Evolutionary conservation across 2,329 filamentous ascomycete species (phyloP), one percentile per base, ranked within the genome.

Genomic region (Cercospora sesami): DNA sequence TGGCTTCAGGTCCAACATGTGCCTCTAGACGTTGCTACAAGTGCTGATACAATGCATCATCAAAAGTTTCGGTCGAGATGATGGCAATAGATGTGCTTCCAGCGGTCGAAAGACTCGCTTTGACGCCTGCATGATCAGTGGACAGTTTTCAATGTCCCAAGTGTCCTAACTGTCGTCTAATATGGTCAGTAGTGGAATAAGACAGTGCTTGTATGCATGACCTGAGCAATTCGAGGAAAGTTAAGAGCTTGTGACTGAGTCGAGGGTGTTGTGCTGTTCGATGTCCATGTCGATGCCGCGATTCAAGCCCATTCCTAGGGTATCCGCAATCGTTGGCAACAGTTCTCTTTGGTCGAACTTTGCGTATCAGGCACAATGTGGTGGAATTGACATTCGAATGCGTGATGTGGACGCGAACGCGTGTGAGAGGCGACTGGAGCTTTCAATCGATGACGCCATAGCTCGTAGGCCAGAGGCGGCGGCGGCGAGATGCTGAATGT

Each of bases 401-500:
- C 42, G 12, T 53, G 48, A 53, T n/a, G 48, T 53, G 21, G 14
- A 53, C 14, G 48, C 48, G 48, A 30, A 16, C 48, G 48, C 48
- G 23, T 53, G 48, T 30, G 48, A 30, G 21, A 28, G 14, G 21
- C 21, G 48, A 33, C 31, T 8, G 31, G 3, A 53, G 48, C 23
- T 28, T 2, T 5, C 48, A 28, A 26, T 53, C 48, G 48, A 53
- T 53, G 48, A 53, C 48, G 48, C 48, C 48, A 53, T 53, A 53
- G 48, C 48, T 53, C 48, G 48, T 53, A 9, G 48, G 48, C 23
- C 48, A 53, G 48, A 28, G 48, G 48, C 21, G 48, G 48, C 48
- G 48, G 48, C 48, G 48, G 48, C 48, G 48, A 53, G 48, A 53
- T 53, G 12, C 48, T 53, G 48, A 53, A 53, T 53, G 48, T 53